Percentiles rank a stretch among this genome's conserved stretches.
phyloP scores from a whole-genome alignment of 83 land plant genomes.

The Diphasiastrum complanatum region DNA sequence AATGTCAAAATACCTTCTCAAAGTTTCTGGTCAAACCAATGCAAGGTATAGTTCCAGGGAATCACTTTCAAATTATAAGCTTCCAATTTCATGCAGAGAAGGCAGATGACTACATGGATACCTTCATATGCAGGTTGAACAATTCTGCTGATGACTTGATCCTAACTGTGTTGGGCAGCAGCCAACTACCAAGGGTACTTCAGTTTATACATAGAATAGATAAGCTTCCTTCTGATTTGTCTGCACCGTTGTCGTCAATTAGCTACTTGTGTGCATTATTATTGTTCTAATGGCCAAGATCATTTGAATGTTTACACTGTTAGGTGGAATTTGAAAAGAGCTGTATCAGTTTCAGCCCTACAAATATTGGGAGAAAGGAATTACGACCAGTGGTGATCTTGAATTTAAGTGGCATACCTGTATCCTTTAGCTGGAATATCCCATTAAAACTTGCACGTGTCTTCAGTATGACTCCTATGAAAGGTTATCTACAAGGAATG shows the following conservation, averaged over 20 bases:
- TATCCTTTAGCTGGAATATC: conserved; percentile 21
- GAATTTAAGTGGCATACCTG: conserved; percentile 24
- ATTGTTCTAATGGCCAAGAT: not conserved
- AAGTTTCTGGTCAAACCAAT: conserved; percentile 13
- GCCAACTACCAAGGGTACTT: conserved; percentile 1
- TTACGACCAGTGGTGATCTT: conserved; percentile 1
- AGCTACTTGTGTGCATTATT: not conserved
- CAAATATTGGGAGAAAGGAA: conserved; percentile 30
- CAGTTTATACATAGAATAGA: not conserved
- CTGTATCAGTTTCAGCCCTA: conserved; percentile 31
- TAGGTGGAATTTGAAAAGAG: conserved; percentile 28
- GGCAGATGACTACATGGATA: not conserved
- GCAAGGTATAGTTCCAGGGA: conserved; percentile 15
- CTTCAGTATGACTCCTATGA: conserved; percentile 17
- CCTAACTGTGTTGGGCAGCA: conserved; percentile 2
- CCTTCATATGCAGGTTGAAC: conserved; percentile 14
- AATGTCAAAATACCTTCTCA: not conserved
- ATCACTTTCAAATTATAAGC: conserved; percentile 17
- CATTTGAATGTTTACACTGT: not conserved
- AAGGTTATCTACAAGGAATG: conserved; percentile 24
- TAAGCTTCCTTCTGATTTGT: not conserved
- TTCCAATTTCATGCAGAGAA: conserved; percentile 10
- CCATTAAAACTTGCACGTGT: conserved; percentile 19
- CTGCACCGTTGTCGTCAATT: not conserved
- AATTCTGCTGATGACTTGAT: not conserved